Percentiles rank a stretch among this genome's conserved stretches.
Conservation (phyloP, 805 yeast species). For the Starmerella davenportii region DNA sequence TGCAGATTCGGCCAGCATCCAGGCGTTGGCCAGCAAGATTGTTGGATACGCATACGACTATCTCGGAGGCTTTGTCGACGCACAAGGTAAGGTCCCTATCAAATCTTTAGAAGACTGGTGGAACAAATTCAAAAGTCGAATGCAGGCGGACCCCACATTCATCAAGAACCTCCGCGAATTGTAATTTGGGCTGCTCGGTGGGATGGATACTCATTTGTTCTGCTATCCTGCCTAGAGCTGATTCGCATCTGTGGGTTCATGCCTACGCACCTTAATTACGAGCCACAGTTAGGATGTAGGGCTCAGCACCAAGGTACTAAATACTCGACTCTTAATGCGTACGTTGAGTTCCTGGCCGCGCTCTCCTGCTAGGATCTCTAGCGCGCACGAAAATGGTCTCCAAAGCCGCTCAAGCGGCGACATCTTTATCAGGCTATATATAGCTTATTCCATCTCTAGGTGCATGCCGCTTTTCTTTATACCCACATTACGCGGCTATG, state of each 20-base stretch:
- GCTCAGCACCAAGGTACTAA: too few relatives aligned
- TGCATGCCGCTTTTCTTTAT: neutral
- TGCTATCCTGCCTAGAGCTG: neutral
- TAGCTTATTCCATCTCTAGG: too few relatives aligned
- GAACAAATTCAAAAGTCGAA: conserved; percentile 64
- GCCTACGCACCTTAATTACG: too few relatives aligned
- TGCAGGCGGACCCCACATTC: conserved; percentile 69
- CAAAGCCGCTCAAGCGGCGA: too few relatives aligned
- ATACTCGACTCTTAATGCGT: too few relatives aligned
- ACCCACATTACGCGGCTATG: neutral
- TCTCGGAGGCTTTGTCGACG: conserved; percentile 70
- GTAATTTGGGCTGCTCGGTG: too few relatives aligned
- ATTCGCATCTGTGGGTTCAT: too few relatives aligned
- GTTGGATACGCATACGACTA: conserved; percentile 86
- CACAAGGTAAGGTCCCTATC: conserved; percentile 65
- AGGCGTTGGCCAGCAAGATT: conserved; percentile 64
- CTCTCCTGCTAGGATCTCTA: too few relatives aligned
- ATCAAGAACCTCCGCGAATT: conserved; percentile 31
- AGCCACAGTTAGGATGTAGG: too few relatives aligned
- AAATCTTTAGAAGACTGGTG: conserved; percentile 85
- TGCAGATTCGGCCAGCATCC: conserved; percentile 24
- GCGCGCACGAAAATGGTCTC: too few relatives aligned
- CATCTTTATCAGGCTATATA: too few relatives aligned
- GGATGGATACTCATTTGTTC: neutral
- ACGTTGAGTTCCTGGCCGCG: too few relatives aligned